Conservation (phyloP, 2,329 filamentous ascomycete species). For the Fusarium bulbicola region DNA sequence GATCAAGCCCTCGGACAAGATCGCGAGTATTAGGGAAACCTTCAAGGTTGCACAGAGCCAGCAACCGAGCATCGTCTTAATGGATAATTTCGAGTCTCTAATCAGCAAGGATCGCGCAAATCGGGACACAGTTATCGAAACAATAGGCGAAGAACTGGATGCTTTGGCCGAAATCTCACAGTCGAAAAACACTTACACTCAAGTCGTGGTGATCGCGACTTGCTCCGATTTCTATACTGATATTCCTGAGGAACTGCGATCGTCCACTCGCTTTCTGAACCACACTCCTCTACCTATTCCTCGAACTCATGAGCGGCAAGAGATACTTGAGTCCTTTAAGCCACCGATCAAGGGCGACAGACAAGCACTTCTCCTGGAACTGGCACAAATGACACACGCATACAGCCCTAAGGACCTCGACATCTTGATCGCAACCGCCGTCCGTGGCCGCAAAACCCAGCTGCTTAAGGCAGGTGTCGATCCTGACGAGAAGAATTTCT, state of each 20-base stretch:
- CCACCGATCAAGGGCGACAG: conserved; percentile 57
- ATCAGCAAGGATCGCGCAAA: conserved; percentile 67
- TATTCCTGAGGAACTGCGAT: conserved; percentile 74
- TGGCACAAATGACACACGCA: conserved; percentile 84
- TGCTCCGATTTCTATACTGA: conserved; percentile 76
- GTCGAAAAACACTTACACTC: conserved; percentile 53
- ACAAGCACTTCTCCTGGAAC: conserved; percentile 62
- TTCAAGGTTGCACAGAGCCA: conserved; percentile 75
- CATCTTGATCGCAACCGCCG: conserved; percentile 62
- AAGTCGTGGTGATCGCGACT: conserved; percentile 78
- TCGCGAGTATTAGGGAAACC: conserved; percentile 67
- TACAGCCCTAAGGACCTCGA: conserved; percentile 83
- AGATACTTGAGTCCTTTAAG: conserved; percentile 74
- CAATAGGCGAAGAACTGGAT: conserved; percentile 65
- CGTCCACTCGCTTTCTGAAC: conserved; percentile 68
- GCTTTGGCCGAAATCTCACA: conserved; percentile 55
- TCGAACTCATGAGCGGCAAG: conserved; percentile 72
- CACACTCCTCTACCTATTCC: conserved; percentile 83
- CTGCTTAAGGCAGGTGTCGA: conserved; percentile 35
- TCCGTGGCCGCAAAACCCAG: conserved; percentile 40
- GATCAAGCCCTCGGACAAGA: conserved; percentile 65
- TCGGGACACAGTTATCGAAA: conserved; percentile 59
- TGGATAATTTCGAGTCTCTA: conserved; percentile 80
- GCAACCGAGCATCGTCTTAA: conserved; percentile 80
- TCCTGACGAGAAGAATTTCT: conserved; percentile 41